Conservation (phyloP, 1,284 basidiomycete genomes). For the Cryptococcus sp. region DNA sequence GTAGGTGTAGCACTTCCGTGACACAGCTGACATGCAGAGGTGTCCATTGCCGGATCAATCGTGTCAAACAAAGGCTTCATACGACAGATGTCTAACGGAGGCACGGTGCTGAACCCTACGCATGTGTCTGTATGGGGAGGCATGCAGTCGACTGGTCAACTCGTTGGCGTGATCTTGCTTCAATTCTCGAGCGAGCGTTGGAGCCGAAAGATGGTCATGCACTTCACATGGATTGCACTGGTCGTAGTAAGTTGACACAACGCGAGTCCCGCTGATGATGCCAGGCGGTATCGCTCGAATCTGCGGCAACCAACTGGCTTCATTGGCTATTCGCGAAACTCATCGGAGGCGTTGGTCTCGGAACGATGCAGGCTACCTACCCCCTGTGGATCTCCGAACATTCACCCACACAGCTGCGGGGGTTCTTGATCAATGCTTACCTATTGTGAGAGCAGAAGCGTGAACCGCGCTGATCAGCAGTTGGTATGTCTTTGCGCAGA, state of each 20-base stretch:
- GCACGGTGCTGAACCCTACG: slow-evolving; percentile 5
- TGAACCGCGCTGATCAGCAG: neutral
- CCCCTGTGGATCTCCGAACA: slow-evolving; percentile 37
- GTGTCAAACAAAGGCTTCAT: slow-evolving; percentile 26
- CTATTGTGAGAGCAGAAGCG: slow-evolving; percentile 9
- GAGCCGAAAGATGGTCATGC: slow-evolving; percentile 25
- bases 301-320: slow-evolving; percentile 23
- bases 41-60: slow-evolving; percentile 16
- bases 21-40: slow-evolving; percentile 6
- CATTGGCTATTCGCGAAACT: slow-evolving; percentile 33
- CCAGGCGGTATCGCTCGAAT: slow-evolving; percentile 27
- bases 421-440: slow-evolving; percentile 33
- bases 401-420: slow-evolving; percentile 30
- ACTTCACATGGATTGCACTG: slow-evolving; percentile 17
- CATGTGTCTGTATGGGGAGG: too few species aligned
- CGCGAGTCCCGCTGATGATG: neutral
- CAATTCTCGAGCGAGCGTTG: slow-evolving; percentile 19
- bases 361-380: slow-evolving; percentile 26
- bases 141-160: too few species aligned
- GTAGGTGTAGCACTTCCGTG: too few species aligned
- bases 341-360: slow-evolving; percentile 30
- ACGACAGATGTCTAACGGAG: slow-evolving; percentile 19
- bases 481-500: slow-evolving; percentile 24
- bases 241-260: slow-evolving; percentile 5
- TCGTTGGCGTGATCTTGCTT: slow-evolving; percentile 3